phyloP scores from a whole-genome alignment of 2,329 filamentous ascomycete genomes.

The Fusarium torulosum region DNA sequence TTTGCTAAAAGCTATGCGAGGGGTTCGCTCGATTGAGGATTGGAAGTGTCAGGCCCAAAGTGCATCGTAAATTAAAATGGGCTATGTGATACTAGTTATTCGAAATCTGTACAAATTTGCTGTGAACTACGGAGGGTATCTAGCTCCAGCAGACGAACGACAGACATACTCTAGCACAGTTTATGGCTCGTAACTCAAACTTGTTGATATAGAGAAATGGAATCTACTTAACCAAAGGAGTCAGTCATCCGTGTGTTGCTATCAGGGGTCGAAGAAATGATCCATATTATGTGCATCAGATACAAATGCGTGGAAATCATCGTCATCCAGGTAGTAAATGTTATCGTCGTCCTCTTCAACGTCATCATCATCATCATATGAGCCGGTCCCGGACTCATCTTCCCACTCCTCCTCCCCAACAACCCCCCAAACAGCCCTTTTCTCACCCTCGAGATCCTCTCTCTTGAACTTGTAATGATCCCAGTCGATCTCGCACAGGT shows the following conservation, averaged over 20 bases:
- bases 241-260: neutral
- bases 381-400: conserved; percentile 17
- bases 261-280: too few species aligned
- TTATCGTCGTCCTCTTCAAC: neutral
- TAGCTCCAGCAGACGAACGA: neutral
- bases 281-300: too few species aligned
- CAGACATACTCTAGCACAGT: neutral
- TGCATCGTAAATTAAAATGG: neutral
- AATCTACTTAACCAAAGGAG: neutral
- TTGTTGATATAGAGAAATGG: neutral
- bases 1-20: neutral
- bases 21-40: too few species aligned
- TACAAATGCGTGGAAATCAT: too few species aligned
- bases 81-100: neutral
- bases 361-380: neutral
- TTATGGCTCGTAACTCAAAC: neutral
- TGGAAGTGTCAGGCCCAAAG: neutral
- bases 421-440: conserved; percentile 26
- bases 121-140: neutral
- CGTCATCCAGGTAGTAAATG: neutral
- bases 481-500: conserved; percentile 30
- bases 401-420: conserved; percentile 34
- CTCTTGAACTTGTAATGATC: conserved; percentile 36
- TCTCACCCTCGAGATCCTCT: conserved; percentile 21
- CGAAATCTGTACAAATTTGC: neutral